These are phyloP conservation scores for Trypanosoma theileri DNA, from an alignment of 208 protist genomes.

Conservation along the genomic window DNA sequence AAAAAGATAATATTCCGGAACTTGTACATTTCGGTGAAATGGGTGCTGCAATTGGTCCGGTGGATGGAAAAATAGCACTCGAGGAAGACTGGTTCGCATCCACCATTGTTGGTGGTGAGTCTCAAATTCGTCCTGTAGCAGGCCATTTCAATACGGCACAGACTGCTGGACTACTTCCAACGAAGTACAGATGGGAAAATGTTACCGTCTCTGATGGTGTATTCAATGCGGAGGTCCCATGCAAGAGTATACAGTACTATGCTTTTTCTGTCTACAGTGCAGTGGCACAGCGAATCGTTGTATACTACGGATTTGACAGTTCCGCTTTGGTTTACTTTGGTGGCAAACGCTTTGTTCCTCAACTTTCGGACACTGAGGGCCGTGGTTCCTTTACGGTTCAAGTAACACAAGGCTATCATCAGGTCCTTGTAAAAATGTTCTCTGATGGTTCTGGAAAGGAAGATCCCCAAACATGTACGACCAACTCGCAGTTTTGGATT, in stretches of 20 bases:
- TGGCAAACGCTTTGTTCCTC: constrained; percentile 10
- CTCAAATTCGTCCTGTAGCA: constrained; percentile 11
- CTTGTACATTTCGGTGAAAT: constrained; percentile 12
- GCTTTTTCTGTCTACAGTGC: constrained; percentile 19
- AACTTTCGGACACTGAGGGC: background rate
- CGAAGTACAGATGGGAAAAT: constrained; percentile 5
- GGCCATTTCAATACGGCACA: background rate
- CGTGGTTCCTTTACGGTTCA: constrained; percentile 3
- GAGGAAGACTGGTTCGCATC: constrained; percentile 20
- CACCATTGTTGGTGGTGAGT: constrained; percentile 19
- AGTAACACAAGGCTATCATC: constrained; percentile 15
- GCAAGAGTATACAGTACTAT: constrained; percentile 16
- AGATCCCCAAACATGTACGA: background rate
- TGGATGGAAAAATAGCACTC: constrained; percentile 4
- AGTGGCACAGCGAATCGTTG: constrained; percentile 7
- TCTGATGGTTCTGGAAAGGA: background rate
- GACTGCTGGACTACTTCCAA: background rate
- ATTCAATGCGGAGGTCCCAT: constrained; percentile 2
- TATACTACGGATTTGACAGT: constrained; percentile 15
- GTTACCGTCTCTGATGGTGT: constrained; percentile 7
- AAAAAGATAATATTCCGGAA: background rate
- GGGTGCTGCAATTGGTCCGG: constrained; percentile 7
- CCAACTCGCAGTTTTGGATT: constrained; percentile 7
- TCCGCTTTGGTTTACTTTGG: constrained; percentile 10
- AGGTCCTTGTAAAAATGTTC: constrained; percentile 20